A percentile compares a stretch with the other conserved stretches of the same genome.
These are phyloP conservation scores for Ascoidea asiatica DNA, from an alignment of 805 yeast species.

Conservation along the genomic window DNA sequence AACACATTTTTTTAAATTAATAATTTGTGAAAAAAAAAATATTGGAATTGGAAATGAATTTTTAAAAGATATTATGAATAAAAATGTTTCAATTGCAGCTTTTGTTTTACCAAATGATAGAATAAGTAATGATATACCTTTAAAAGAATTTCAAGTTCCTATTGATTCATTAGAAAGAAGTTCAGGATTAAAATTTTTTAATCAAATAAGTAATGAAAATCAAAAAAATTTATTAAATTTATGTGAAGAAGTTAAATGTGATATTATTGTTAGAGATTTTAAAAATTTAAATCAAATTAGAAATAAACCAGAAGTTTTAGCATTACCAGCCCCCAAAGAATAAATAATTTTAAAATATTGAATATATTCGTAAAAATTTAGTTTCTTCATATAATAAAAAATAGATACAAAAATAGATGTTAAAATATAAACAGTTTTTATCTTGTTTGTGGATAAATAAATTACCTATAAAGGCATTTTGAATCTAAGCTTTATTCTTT, in stretches of 20 bases:
- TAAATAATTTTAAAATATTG: too few species aligned
- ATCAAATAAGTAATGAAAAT: slow-evolving; percentile 43
- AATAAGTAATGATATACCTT: slow-evolving; percentile 58
- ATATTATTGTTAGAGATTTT: slow-evolving; percentile 37
- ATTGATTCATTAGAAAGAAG: slow-evolving; percentile 80
- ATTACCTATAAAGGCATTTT: too few species aligned
- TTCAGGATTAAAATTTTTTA: slow-evolving; percentile 71
- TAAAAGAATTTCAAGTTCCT: slow-evolving; percentile 75
- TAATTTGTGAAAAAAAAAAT: slow-evolving; percentile 55
- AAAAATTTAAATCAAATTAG: slow-evolving; percentile 49
- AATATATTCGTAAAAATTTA: too few species aligned
- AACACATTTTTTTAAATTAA: slow-evolving; percentile 85
- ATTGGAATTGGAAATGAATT: background rate
- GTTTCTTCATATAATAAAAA: too few species aligned
- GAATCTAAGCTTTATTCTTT: too few species aligned
- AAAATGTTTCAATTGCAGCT: slow-evolving; percentile 64
- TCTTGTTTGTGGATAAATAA: too few species aligned
- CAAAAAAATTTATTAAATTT: slow-evolving; percentile 48
- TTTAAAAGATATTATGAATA: too few species aligned
- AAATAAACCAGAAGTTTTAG: slow-evolving; percentile 37
- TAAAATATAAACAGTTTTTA: too few species aligned
- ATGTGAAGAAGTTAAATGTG: slow-evolving; percentile 73
- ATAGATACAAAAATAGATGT: too few species aligned
- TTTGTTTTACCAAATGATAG: slow-evolving; percentile 86
- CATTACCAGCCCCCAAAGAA: background rate